Conservation (phyloP, 805 yeast genomes). For the Candida oleophila region DNA sequence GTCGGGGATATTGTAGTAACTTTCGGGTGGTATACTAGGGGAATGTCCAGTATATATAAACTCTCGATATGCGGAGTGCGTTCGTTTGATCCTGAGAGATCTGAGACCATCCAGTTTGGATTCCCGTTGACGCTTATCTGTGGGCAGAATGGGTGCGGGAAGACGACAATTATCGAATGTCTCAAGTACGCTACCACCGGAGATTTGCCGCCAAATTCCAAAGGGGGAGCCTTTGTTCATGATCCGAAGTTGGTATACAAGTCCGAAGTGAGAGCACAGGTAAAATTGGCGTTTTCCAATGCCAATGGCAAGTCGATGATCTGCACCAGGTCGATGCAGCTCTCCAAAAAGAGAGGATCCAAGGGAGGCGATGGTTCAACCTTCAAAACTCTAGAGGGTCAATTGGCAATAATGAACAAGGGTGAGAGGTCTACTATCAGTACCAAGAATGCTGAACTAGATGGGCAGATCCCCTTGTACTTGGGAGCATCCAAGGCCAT, state of each 20-base stretch:
- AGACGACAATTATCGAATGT: conserved; percentile 94
- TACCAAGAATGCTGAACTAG: conserved; percentile 82
- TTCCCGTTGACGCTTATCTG: conserved; percentile 90
- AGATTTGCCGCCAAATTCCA: conserved; percentile 90
- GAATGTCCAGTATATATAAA: conserved; percentile 42
- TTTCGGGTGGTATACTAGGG: not conserved
- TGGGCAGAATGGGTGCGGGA: conserved; percentile 96
- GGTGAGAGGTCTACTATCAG: conserved; percentile 75
- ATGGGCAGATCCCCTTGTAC: conserved; percentile 73
- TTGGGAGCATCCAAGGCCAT: conserved; percentile 88
- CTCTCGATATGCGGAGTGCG: conserved; percentile 77
- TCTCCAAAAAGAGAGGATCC: conserved; percentile 52
- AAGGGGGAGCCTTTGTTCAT: conserved; percentile 93
- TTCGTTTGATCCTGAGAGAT: conserved; percentile 81
- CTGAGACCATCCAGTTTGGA: conserved; percentile 87
- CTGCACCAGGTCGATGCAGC: conserved; percentile 80
- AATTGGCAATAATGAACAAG: conserved; percentile 60
- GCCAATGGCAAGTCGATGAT: conserved; percentile 77
- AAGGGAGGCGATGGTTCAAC: conserved; percentile 8
- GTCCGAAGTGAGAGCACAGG: conserved; percentile 81
- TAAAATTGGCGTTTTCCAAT: conserved; percentile 79
- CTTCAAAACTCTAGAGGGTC: conserved; percentile 91
- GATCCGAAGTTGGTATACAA: conserved; percentile 84
- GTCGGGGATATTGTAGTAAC: too few relatives aligned
- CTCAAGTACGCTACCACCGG: conserved; percentile 94